A percentile compares a stretch with the other conserved stretches of the same genome.
Conservation (phyloP, 2,329 filamentous ascomycete species). For the Neurospora sp. region DNA sequence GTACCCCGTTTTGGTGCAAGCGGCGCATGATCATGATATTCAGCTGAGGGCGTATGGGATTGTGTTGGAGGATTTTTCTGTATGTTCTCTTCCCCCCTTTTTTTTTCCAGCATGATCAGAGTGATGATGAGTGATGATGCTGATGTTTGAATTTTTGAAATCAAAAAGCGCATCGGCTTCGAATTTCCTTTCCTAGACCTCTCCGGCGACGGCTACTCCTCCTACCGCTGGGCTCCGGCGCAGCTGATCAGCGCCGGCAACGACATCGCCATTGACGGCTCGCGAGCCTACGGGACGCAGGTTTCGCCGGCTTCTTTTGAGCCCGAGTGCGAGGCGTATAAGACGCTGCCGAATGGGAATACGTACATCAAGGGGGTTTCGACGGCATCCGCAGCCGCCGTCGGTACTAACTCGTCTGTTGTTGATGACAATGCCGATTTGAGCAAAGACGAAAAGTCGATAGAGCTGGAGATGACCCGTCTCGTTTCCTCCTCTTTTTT, state of each 20-base stretch:
- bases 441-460: constrained; percentile 10
- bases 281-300: constrained; percentile 34
- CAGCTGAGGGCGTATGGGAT: constrained; percentile 29
- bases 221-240: constrained; percentile 39
- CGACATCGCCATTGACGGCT: constrained; percentile 32
- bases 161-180: constrained; percentile 31
- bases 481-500: constrained; percentile 1
- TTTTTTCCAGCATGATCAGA: too few relatives aligned
- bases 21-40: constrained; percentile 41
- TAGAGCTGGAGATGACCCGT: constrained; percentile 20
- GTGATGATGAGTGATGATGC: too few relatives aligned
- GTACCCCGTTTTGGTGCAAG: constrained; percentile 43
- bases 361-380: constrained; percentile 17
- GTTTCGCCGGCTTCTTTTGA: constrained; percentile 33
- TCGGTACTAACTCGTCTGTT: constrained; percentile 6
- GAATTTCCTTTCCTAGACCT: constrained; percentile 48
- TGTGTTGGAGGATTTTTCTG: constrained; percentile 36
- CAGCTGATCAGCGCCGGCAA: constrained; percentile 36
- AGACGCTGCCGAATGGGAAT: constrained; percentile 17
- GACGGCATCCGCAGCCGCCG: not conserved
- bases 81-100: constrained; percentile 20
- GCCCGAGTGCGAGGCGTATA: constrained; percentile 40
- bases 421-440: not conserved
- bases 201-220: constrained; percentile 37
- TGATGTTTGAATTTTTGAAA: too few relatives aligned